Evolutionary conservation across 768 basidiomycete genomes (phyloP), one percentile per base, ranked within the genome.

Genomic region (Lyophyllum decastes): DNA sequence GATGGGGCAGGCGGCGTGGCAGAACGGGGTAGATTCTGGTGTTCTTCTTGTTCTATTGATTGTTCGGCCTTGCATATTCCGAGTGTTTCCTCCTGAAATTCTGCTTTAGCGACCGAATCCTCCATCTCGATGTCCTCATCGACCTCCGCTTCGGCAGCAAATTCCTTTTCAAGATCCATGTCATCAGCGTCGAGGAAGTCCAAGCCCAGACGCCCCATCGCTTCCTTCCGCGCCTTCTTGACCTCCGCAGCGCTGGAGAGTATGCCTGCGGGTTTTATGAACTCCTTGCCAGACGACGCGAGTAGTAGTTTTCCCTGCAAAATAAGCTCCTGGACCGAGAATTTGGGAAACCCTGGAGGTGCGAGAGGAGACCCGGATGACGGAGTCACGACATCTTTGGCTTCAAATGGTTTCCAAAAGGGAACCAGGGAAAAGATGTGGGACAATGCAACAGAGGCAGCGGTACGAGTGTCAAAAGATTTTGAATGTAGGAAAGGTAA

Each of bases 221-320:
- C 92, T 66, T 94, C 94, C 66, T 89, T 90, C 24, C 93, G 86
- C 2, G 93, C 92, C 55, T 88, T 89, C 68, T 89, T 91, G 4
- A 95, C 90, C 69, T 95, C 94, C 33, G 85, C 82, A 2, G 90
- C 75, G 54, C 82, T 90, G 5, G 88, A 81, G 33, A 90, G 78
- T 49, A 92, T 89, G 12, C 86, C 87, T 3, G 84, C 70, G 2
- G 89, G 89, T 65, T 87, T 92, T 21, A 76, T 69, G 60, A 94
- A 98, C 72, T 99, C 96, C 66, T 94, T 94, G 6, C 96, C 96
- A 0, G 95, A 95, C 2, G 94, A 96, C 1, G 93, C 91, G 2
- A 99, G 81, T 3, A 99, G 82, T 2, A 93, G 82, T 24, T 83
- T 85, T 6, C 88, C 87, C 56, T 87, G 87, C n/a, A 84, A 72